Conservation (phyloP, 441 rosid genomes). For the Corymbia calophylla region DNA sequence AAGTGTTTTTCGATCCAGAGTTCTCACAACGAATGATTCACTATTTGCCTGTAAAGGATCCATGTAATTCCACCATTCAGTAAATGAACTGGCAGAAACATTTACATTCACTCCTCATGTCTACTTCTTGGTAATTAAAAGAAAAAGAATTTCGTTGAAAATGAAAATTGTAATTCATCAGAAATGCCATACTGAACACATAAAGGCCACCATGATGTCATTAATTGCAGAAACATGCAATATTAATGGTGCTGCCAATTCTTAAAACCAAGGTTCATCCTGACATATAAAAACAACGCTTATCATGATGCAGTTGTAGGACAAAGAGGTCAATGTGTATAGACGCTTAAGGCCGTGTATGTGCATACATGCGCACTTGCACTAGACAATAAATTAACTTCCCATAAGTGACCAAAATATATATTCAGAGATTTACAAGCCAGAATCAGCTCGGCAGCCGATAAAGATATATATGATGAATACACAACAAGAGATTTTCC, state of each 20-base stretch:
- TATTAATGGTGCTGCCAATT: neutral
- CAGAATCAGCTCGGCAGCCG: neutral
- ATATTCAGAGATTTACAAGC: neutral
- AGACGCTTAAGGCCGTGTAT: neutral
- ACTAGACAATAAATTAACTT: neutral
- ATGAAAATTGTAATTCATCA: neutral
- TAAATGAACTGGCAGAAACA: neutral
- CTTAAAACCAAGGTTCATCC: neutral
- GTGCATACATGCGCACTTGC: neutral
- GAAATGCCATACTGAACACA: neutral
- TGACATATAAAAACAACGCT: neutral
- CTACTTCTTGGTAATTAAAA: neutral
- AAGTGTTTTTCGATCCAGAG: slow-evolving; percentile 82
- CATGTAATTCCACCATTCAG: neutral
- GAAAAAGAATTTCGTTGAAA: neutral
- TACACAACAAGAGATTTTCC: neutral
- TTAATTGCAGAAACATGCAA: neutral
- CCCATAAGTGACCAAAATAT: neutral
- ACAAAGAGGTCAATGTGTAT: neutral
- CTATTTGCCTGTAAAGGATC: slow-evolving; percentile 47
- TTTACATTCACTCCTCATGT: neutral
- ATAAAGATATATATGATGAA: neutral
- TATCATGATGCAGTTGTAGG: neutral
- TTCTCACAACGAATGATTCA: slow-evolving; percentile 70
- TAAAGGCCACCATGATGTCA: neutral